Percentiles rank a stretch among this genome's conserved stretches.
Conservation (phyloP, 2,329 filamentous ascomycete genomes). For the Cyclaneusma minus region DNA sequence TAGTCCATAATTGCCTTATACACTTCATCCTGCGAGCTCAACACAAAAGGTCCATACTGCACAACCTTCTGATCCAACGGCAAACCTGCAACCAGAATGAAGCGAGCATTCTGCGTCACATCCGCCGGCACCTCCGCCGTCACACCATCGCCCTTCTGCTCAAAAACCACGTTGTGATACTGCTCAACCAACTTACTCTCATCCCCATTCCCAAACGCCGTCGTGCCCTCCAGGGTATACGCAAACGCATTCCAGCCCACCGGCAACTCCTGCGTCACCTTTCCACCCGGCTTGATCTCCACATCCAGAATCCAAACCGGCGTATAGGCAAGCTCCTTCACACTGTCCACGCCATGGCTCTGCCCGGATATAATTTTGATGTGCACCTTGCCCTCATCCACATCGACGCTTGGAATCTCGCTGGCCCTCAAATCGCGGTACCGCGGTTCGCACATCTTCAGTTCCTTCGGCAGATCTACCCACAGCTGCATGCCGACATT, state of each 20-base stretch:
- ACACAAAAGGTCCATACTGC: constrained; percentile 77
- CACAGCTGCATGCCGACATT: constrained; percentile 89
- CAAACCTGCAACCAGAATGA: constrained; percentile 59
- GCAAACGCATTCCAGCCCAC: constrained; percentile 79
- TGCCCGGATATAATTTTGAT: constrained; percentile 87
- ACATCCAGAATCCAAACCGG: constrained; percentile 94
- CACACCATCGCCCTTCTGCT: constrained; percentile 61
- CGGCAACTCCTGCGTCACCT: constrained; percentile 60
- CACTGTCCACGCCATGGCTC: constrained; percentile 68
- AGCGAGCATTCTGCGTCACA: constrained; percentile 35
- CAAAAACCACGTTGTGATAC: constrained; percentile 84
- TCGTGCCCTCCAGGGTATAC: constrained; percentile 66
- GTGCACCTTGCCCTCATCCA: constrained; percentile 57
- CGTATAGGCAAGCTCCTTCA: constrained; percentile 86
- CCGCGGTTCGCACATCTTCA: constrained; percentile 81
- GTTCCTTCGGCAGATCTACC: constrained; percentile 71
- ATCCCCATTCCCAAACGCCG: constrained; percentile 40
- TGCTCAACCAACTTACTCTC: constrained; percentile 39
- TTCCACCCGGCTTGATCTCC: constrained; percentile 63
- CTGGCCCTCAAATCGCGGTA: constrained; percentile 70
- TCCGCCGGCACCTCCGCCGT: constrained; percentile 51
- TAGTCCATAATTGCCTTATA: constrained; percentile 66
- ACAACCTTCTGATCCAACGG: constrained; percentile 69
- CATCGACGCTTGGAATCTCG: constrained; percentile 64
- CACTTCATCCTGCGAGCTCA: constrained; percentile 55